Evolutionary conservation across 495 filamentous ascomycete genomes (phyloP).

Genomic region (Margaritispora aquatica): DNA sequence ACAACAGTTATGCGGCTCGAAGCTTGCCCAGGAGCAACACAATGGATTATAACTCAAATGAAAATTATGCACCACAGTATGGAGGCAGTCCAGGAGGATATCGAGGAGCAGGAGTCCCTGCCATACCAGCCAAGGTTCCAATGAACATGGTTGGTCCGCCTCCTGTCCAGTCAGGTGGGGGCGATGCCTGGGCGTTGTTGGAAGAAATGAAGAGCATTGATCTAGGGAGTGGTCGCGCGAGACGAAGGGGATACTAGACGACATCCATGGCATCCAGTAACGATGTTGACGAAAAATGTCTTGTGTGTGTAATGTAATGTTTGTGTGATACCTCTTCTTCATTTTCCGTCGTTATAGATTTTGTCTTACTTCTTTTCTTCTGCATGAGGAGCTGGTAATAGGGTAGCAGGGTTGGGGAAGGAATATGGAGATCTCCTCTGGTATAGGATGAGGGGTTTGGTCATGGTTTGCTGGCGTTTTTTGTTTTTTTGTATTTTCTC

Average conservation of each 20-base stretch:
- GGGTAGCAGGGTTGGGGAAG: background rate
- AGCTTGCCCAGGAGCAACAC: constrained; percentile 17
- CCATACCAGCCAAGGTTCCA: constrained; percentile 73
- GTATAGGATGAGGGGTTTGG: background rate
- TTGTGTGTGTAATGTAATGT: background rate
- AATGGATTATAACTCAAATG: constrained; percentile 21
- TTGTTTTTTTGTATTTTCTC: too few species aligned
- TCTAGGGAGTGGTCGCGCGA: constrained; percentile 54
- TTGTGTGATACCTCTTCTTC: background rate
- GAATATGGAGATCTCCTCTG: background rate
- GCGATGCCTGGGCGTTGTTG: constrained; percentile 58
- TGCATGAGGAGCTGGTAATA: background rate
- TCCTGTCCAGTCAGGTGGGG: constrained; percentile 22
- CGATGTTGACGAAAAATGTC: background rate
- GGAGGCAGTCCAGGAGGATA: constrained; percentile 26
- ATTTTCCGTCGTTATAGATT: background rate
- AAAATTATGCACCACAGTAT: constrained; percentile 33
- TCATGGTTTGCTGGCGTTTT: too few species aligned
- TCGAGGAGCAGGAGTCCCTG: constrained; percentile 36
- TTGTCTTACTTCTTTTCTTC: background rate
- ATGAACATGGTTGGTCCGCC: constrained; percentile 27
- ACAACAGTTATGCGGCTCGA: constrained; percentile 28
- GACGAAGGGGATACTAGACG: constrained; percentile 9
- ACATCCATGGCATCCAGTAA: too few species aligned
- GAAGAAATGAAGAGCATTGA: constrained; percentile 80